Evolutionary conservation across 805 yeast species (phyloP), one percentile per base, ranked within the genome.

Genomic region (Millerozyma miso): DNA sequence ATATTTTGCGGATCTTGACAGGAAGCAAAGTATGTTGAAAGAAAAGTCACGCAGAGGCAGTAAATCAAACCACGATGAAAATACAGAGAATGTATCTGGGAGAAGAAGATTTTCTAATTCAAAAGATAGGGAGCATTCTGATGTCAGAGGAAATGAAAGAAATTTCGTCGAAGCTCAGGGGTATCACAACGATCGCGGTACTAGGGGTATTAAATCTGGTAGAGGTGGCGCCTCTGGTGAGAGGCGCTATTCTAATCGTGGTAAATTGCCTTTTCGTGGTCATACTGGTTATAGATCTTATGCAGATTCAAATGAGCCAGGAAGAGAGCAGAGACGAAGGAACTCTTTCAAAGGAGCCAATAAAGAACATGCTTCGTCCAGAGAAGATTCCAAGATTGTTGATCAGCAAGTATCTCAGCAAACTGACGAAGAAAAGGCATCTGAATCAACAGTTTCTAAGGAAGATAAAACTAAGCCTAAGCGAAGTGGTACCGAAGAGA

Each of bases 1-100:
- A 46, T 61, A 60, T 38, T 54, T 62, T 37, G 54, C 47, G 38
- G 67, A 64, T 29, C 48, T 64, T 31, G 59, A 55, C 15, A 53
- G 49, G 39, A 55, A 40, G 26, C 48, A 50, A 39, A 46, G 46
- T 36, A 43, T 44, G 15, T 49, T 52, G 33, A 52, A 50, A 43
- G 51, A 45, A 31, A 56, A 44, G 41, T 32, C 41, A 31, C 40
- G 15, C 43, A 40, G 35, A 35, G 4, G 3, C 16, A 15, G 8
- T 32, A 15, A 15, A 13, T 15, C 34, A 32, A 6, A 32, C 14
- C 6, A 23, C 10, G 29, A 23, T 6, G 29, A 23, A 6, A 10
- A 10, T 7, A 7, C 10, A 10, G 29, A 10, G 29, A n/a, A n/a
- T n/a, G n/a, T n/a, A n/a, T 23, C 29, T 23, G 29, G 29, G 10